Evolutionary conservation across 305 asterid genomes (phyloP), one percentile per base, ranked within the genome.

Genomic region (Plantago lanceolata): DNA sequence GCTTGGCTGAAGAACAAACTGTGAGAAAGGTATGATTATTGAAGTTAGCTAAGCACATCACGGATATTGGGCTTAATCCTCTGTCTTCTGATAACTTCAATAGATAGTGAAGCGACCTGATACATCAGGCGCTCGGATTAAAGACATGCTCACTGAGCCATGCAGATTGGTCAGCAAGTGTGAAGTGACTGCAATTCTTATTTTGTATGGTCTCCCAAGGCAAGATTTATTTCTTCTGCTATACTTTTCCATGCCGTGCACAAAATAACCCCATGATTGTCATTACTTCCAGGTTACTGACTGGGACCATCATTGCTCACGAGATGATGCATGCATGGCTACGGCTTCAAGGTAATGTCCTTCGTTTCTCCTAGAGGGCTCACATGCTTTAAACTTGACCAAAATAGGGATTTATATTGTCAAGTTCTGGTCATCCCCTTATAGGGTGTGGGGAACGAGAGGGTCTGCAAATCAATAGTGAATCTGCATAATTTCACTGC

Each of bases 301-400:
- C 95, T 0, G 99, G 99, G 17, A 85, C 96, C 43, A 94, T 94
- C 79, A 70, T 94, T 69, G 99, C 97, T 78, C 99, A 94, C 55
- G 99, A 94, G 76, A 94, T 94, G 99, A 94, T 94, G 99, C 99
- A 94, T 60, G 99, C 99, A 9, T 94, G 97, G 96, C 83, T 94
- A 14, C 78, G 99, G 55, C 95, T 94, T 26, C 86, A 85, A 72
- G 99, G 99, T 84, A 68, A 21, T 71, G 64, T 53, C 29, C 66
- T 49, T 29, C 54, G 62, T 58, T 57, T 35, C 15, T 53, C 16
- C 58, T 8, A 19, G 57, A n/a, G 31, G 20, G 57, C 19, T n/a
- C 57, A 20, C 18, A 11, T 51, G 57, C 6, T 9, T 51, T 51
- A 19, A 9, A 6, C 18, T 18, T 51, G 14, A 5, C 28, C 12